Base-by-base conservation (phyloP, 2,329 filamentous ascomycete species). In the Ophiosphaerella herpotricha region DNA sequence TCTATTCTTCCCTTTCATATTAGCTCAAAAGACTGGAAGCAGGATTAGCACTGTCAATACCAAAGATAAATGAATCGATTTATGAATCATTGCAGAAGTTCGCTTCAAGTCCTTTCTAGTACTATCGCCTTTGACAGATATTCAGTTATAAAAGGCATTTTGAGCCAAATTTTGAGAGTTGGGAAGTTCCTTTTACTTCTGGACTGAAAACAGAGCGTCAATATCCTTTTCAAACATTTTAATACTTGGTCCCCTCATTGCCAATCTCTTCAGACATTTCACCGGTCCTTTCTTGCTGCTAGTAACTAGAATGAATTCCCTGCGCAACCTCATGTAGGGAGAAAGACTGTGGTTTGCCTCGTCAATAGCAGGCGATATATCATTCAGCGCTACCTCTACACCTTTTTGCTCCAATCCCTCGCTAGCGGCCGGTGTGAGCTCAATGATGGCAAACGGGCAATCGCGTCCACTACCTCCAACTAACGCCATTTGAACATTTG, bases 361-460 rank as follows among this genome's bases (percentile, higher is more conserved):
- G 13, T 29, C 32, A 18, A 44, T 26, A 29, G 42, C 34, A 24
- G 42, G 42, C 18, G 12, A 2, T 2, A 44, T 36, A 14, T 23
- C 5, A 23, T 37, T n/a, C 8, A 37, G n/a, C 23, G 29, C 24
- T 21, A 18, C 32, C 9, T n/a, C 23, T 26, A 21, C 29, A 12
- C 42, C 42, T 6, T 16, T 32, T 35, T 36, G 18, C 5, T 36
- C 26, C 33, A 44, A 21, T 4, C 16, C 18, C 14, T 44, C 16
- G 24, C 32, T 44, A 21, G 33, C 42, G 23, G 42, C 21, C 4
- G 5, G 5, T 24, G 42, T 44, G 8, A 46, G 35, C 35, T 55
- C 47, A 8, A 57, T n/a, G 3, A 55, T 43, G 12, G 47, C 29
- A 36, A 52, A 51, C 21, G 54, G 33, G n/a, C 32, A 31, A 24